Percentiles rank a stretch among this genome's conserved stretches.
phyloP scores from a whole-genome alignment of 2,329 filamentous ascomycete species.

The Fusarium longipes region DNA sequence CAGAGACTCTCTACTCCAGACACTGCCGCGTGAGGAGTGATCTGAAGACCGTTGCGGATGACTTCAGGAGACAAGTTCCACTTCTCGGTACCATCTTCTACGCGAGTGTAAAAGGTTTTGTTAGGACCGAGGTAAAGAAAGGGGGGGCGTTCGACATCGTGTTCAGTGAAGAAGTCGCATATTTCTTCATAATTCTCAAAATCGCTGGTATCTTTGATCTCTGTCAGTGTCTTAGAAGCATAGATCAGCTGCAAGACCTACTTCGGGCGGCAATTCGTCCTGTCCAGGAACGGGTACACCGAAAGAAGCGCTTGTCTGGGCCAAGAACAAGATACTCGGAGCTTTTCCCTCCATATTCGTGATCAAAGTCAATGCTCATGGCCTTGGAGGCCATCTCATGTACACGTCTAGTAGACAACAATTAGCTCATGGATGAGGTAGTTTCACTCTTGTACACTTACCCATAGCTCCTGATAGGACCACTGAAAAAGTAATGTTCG shows the following conservation, averaged over 20 bases:
- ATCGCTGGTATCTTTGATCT: constrained; percentile 25
- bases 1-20: constrained; percentile 33
- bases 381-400: background rate
- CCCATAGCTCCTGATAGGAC: constrained; percentile 36
- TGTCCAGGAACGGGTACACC: constrained; percentile 28
- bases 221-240: background rate
- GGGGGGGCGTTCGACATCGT: constrained; percentile 39
- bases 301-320: constrained; percentile 33
- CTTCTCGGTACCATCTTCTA: constrained; percentile 25
- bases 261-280: constrained; percentile 33
- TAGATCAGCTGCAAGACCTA: background rate
- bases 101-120: constrained; percentile 37
- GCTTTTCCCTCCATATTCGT: constrained; percentile 7
- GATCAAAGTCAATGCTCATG: constrained; percentile 12
- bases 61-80: constrained; percentile 28
- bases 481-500: constrained; percentile 39
- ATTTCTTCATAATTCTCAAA: constrained; percentile 36
- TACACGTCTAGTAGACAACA: constrained; percentile 11
- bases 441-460: background rate
- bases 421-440: background rate
- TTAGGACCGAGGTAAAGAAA: constrained; percentile 38
- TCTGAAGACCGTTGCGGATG: constrained; percentile 8
- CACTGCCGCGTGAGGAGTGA: constrained; percentile 4
- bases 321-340: constrained; percentile 40
- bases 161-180: constrained; percentile 22